phyloP scores from a whole-genome alignment of 345 rosid genomes.

The Anacardium occidentale region DNA sequence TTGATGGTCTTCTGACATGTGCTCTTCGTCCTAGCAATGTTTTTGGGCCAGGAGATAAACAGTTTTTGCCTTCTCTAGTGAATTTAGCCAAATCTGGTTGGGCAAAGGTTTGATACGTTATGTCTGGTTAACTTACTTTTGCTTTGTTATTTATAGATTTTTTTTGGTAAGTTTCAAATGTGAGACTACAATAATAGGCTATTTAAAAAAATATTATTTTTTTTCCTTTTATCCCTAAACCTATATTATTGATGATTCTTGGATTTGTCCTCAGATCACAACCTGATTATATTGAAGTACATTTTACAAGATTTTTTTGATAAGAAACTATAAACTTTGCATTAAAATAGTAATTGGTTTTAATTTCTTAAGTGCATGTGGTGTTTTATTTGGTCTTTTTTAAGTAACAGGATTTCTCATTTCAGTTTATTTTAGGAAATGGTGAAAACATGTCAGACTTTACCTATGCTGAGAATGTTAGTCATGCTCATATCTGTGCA shows the following conservation, averaged over 20 bases:
- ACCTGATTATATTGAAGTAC: neutral
- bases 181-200: neutral
- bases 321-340: no score
- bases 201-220: neutral
- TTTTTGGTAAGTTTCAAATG: no score
- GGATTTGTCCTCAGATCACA: neutral
- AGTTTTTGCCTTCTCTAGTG: slow-evolving; percentile 54
- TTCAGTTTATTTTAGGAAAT: slow-evolving; percentile 81
- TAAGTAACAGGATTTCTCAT: slow-evolving; percentile 42
- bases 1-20: slow-evolving; percentile 84
- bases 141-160: neutral
- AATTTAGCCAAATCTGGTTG: slow-evolving; percentile 74
- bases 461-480: slow-evolving; percentile 81
- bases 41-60: slow-evolving; percentile 83
- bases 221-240: neutral
- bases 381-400: neutral
- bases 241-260: neutral
- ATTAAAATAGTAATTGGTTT: no score
- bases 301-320: no score
- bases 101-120: slow-evolving; percentile 60
- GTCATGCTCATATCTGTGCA: slow-evolving; percentile 82
- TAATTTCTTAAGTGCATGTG: neutral
- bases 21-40: slow-evolving; percentile 85
- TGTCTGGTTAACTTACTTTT: neutral
- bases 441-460: slow-evolving; percentile 90